A percentile compares a stretch with the other conserved stretches of the same genome.
Conservation (phyloP, 2,329 filamentous ascomycete species). For the Neopestalotiopsis rosae region DNA sequence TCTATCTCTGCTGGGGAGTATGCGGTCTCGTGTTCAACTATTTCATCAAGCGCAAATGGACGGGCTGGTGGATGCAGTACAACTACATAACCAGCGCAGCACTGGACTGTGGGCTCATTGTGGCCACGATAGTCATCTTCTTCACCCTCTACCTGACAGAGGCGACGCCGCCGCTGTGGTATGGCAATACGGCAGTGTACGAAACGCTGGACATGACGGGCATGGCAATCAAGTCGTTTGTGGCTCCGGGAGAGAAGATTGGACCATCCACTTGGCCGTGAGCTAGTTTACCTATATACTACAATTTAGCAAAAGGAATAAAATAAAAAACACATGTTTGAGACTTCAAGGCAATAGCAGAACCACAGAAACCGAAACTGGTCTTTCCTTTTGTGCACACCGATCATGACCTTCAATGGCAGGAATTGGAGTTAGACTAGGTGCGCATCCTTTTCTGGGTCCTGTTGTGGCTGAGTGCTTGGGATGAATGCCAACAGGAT, state of each 20-base stretch:
- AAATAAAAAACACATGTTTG: no score
- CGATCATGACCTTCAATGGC: no score
- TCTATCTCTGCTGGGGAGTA: conserved; percentile 73
- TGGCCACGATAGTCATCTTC: conserved; percentile 73
- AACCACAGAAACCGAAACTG: no score
- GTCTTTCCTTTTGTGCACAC: no score
- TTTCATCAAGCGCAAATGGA: conserved; percentile 67
- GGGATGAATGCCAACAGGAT: not conserved
- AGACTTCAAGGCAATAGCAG: no score
- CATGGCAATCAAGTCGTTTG: conserved; percentile 47
- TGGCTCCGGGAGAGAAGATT: conserved; percentile 53
- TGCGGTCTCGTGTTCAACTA: conserved; percentile 74
- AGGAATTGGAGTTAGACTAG: no score
- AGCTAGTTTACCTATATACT: conserved; percentile 10
- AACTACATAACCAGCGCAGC: conserved; percentile 78
- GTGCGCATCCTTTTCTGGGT: no score
- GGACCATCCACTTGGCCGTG: conserved; percentile 56
- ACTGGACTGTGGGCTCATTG: conserved; percentile 70
- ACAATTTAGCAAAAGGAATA: not conserved
- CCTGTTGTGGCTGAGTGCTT: not conserved
- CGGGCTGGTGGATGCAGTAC: conserved; percentile 79
- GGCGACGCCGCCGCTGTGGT: conserved; percentile 64
- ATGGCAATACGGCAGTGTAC: conserved; percentile 58
- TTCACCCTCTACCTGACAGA: conserved; percentile 68
- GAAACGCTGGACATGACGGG: conserved; percentile 52